Percentiles rank a stretch among this genome's conserved stretches.
Evolutionary conservation across 208 protist species (phyloP).

Genomic region (Crithidia expoeki): DNA sequence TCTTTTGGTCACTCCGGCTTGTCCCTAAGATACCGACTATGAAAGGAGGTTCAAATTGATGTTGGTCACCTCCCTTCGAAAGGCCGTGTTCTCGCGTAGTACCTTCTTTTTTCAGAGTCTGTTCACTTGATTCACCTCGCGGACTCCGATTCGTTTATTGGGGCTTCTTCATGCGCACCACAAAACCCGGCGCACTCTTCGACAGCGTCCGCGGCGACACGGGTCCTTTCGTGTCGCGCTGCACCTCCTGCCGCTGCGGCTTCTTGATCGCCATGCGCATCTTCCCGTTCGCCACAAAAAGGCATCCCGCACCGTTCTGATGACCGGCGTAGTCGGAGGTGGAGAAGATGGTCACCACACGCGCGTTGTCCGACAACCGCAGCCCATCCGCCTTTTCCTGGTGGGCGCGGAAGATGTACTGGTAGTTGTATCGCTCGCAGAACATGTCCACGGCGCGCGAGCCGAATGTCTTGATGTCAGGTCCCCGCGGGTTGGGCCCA

Average conservation of each 20-base stretch:
- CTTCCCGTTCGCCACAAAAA: constrained; percentile 87
- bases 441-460: constrained; percentile 89
- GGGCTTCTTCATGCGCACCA: constrained; percentile 69
- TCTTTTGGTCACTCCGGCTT: no score
- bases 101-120: constrained; percentile 6
- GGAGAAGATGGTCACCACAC: constrained; percentile 94
- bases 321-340: constrained; percentile 93
- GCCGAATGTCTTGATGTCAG: constrained; percentile 89
- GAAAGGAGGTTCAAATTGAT: no score
- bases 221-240: constrained; percentile 64
- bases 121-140: not conserved
- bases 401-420: constrained; percentile 94
- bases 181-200: constrained; percentile 70
- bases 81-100: no score
- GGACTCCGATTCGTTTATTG: constrained; percentile 16
- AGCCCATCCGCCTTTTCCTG: constrained; percentile 93
- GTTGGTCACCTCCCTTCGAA: no score
- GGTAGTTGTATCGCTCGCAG: constrained; percentile 72
- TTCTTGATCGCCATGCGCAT: constrained; percentile 94
- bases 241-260: constrained; percentile 64
- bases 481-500: constrained; percentile 84
- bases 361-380: constrained; percentile 88
- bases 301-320: constrained; percentile 90
- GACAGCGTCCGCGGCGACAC: constrained; percentile 71
- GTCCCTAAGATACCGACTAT: no score